Conservation (phyloP, 345 rosid species). For the Sonneratia alba region DNA sequence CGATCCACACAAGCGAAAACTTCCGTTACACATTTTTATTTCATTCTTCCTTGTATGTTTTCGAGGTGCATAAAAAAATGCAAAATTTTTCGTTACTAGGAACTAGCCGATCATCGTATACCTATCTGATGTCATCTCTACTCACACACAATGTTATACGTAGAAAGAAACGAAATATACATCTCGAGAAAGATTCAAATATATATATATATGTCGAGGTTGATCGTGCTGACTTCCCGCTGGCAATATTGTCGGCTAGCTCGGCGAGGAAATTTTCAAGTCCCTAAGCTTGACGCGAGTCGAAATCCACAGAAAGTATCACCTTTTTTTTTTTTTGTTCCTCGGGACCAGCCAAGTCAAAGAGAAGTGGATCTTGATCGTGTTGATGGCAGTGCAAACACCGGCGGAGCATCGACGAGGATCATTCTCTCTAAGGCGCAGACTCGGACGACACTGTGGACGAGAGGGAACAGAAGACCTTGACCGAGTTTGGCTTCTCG, state of each 20-base stretch:
- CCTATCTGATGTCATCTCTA: no score
- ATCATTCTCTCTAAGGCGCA: background rate
- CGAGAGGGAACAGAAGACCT: slow-evolving; percentile 33
- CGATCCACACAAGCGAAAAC: no score
- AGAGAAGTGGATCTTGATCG: background rate
- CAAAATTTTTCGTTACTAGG: no score
- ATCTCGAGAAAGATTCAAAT: no score
- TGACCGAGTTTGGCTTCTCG: slow-evolving; percentile 23
- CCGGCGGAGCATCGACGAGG: background rate
- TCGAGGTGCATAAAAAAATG: no score
- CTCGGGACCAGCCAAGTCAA: background rate
- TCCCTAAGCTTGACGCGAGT: background rate
- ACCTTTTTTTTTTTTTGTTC: background rate
- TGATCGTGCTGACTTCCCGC: background rate
- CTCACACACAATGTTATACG: no score
- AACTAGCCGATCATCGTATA: no score
- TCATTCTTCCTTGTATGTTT: no score
- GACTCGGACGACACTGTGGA: slow-evolving; percentile 12
- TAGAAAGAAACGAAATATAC: no score
- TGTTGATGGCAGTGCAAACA: background rate
- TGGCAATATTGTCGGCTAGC: background rate
- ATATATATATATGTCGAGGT: background rate
- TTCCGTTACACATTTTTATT: no score
- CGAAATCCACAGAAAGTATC: background rate
- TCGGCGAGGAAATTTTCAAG: background rate